These are phyloP conservation scores for sorghum (Sorghum bicolor) DNA, from an alignment of 176 grass and related monocot genomes.

Conservation along the genomic window DNA sequence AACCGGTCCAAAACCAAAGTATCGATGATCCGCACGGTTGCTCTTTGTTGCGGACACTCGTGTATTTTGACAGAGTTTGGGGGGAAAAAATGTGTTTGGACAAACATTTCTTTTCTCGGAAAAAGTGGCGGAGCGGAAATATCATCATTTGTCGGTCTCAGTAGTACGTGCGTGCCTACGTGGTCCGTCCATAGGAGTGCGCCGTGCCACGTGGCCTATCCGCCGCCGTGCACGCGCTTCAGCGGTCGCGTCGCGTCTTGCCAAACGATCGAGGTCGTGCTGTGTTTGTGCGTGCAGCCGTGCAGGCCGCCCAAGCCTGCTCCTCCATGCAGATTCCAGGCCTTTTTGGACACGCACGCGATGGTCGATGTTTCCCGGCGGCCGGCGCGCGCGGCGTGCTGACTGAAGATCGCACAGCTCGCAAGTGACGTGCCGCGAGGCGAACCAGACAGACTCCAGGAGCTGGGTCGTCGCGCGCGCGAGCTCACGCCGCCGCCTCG, in stretches of 20 bases:
- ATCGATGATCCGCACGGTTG: not conserved
- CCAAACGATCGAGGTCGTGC: no score
- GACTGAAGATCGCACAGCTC: not conserved
- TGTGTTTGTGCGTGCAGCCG: no score
- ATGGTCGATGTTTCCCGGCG: not conserved
- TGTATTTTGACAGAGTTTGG: not conserved
- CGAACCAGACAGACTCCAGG: not conserved
- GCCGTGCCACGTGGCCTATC: not conserved
- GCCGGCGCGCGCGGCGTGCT: no score
- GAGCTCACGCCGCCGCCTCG: not conserved
- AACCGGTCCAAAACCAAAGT: not conserved
- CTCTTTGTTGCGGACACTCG: not conserved
- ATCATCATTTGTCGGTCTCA: not conserved
- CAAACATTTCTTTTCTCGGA: not conserved
- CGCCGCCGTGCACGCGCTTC: not conserved
- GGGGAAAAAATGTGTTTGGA: not conserved
- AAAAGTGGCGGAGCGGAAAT: not conserved
- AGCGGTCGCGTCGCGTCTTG: no score
- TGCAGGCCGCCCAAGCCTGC: no score
- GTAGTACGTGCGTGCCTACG: not conserved
- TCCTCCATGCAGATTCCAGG: no score
- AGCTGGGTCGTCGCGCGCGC: not conserved
- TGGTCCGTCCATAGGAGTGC: not conserved
- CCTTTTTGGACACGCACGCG: not conserved
- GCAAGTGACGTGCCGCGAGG: not conserved